Conservation (phyloP, 1,139 yeast species). For the Ogataea hybrid region DNA sequence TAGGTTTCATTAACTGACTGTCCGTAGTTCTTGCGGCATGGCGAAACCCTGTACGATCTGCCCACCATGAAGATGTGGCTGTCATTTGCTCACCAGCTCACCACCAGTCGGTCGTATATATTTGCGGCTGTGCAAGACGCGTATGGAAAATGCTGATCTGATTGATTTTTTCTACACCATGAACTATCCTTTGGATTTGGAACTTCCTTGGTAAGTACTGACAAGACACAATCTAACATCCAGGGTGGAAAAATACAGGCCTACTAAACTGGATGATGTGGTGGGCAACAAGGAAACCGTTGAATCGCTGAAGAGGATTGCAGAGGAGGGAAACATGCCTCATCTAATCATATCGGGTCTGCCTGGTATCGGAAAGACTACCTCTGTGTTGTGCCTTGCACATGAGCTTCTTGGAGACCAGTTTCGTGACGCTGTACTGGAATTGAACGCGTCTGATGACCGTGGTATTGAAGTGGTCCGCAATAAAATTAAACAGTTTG, state of each 20-base stretch:
- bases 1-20: no score
- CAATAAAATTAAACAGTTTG: conserved; percentile 89
- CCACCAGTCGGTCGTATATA: not conserved
- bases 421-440: conserved; percentile 81
- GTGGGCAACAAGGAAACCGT: conserved; percentile 94
- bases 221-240: not conserved
- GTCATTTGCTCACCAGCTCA: no score
- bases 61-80: no score
- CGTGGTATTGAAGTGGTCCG: conserved; percentile 95
- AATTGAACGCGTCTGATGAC: conserved; percentile 94
- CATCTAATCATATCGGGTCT: conserved; percentile 91
- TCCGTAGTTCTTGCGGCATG: no score
- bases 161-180: conserved; percentile 7
- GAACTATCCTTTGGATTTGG: conserved; percentile 29
- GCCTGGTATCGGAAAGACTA: conserved; percentile 97
- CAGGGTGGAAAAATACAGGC: conserved; percentile 96
- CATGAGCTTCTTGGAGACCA: conserved; percentile 73
- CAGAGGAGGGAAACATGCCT: conserved; percentile 94
- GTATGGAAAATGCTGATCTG: conserved; percentile 3
- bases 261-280: conserved; percentile 71
- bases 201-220: conserved; percentile 29
- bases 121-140: conserved; percentile 11
- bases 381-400: conserved; percentile 89
- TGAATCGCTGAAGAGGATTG: conserved; percentile 79
- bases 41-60: no score